These are phyloP conservation scores for Pseudotsuga menziesii DNA, from an alignment of 75 land plant genomes.

Conservation along the genomic window DNA sequence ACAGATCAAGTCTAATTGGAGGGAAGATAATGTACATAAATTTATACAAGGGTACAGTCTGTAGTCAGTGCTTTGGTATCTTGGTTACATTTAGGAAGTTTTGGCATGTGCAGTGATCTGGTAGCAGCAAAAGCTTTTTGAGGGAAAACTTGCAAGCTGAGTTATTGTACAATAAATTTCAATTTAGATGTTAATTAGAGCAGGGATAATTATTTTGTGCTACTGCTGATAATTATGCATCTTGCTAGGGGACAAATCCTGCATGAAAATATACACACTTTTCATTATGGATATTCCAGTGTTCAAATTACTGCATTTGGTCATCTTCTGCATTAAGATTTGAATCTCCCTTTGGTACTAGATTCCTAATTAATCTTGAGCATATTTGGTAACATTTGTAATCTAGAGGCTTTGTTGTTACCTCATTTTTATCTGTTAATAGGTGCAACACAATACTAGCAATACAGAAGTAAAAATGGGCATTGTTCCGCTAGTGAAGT, in stretches of 20 bases:
- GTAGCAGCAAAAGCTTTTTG: not conserved
- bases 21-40: not conserved
- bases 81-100: not conserved
- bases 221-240: not conserved
- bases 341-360: too few species aligned
- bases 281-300: not conserved
- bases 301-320: not conserved
- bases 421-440: not conserved
- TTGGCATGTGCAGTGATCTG: not conserved
- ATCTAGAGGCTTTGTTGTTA: not conserved
- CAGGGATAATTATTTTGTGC: not conserved
- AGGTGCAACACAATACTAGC: not conserved
- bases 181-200: not conserved
- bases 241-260: not conserved
- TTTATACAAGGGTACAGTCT: not conserved
- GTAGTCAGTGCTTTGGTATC: not conserved
- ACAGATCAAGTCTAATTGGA: not conserved
- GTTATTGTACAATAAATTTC: not conserved
- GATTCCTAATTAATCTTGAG: not conserved
- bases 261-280: not conserved
- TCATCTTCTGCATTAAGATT: not conserved
- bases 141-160: not conserved
- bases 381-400: not conserved
- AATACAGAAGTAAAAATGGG: not conserved
- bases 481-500: not conserved